Conservation (phyloP, 345 rosid species). For the Gossypium australe region DNA sequence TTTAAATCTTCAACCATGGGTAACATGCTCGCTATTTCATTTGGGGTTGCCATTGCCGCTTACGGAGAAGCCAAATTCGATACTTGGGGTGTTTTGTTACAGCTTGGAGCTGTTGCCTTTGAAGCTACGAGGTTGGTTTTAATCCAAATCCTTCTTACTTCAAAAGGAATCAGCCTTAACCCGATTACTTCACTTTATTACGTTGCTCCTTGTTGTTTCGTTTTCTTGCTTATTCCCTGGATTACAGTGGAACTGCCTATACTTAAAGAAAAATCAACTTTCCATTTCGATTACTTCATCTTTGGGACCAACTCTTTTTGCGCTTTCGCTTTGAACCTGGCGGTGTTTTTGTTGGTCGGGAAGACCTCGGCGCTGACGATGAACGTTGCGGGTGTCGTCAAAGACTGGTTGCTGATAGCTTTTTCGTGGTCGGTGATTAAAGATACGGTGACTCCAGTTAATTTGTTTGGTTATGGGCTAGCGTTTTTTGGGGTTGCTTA, state of each 20-base stretch:
- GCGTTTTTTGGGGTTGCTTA: conserved; percentile 71
- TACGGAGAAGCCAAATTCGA: conserved; percentile 65
- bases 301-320: conserved; percentile 60
- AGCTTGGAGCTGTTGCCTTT: conserved; percentile 58
- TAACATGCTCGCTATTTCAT: conserved; percentile 58
- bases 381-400: conserved; percentile 84
- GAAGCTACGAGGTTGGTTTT: conserved; percentile 60
- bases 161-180: conserved; percentile 51
- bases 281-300: conserved; percentile 48
- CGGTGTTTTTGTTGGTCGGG: conserved; percentile 71
- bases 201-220: conserved; percentile 59
- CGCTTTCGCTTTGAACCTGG: conserved; percentile 71
- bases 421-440: conserved; percentile 82
- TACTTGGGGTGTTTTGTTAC: conserved; percentile 51
- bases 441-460: conserved; percentile 65
- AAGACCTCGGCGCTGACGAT: conserved; percentile 81
- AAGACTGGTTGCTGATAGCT: conserved; percentile 77
- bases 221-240: conserved; percentile 56
- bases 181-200: conserved; percentile 63
- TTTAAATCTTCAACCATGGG: conserved; percentile 48
- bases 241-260: conserved; percentile 46
- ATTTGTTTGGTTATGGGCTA: conserved; percentile 60
- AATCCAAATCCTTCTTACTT: conserved; percentile 53
- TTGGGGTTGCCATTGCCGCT: conserved; percentile 60
- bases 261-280: conserved; percentile 48